Conservation (phyloP, 2,329 filamentous ascomycete genomes). For the Colletotrichum zoysiae region DNA sequence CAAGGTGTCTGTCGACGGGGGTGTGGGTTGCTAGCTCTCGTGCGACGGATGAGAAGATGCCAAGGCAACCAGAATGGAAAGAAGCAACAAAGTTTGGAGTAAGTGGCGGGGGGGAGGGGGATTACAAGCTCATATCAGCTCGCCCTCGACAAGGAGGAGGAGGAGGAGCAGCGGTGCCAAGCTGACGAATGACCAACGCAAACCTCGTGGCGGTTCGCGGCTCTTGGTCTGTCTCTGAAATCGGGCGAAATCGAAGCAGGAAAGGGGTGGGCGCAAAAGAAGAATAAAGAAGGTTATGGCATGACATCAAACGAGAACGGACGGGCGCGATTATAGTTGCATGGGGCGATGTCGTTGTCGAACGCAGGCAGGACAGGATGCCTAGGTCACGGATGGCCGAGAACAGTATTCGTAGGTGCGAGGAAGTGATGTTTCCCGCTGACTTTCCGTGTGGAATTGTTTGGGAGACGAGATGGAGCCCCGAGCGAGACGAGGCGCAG, state of each 20-base stretch:
- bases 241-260: not conserved
- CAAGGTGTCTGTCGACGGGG: not conserved
- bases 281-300: conserved; percentile 9
- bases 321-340: not conserved
- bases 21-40: not conserved
- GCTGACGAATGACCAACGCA: not conserved
- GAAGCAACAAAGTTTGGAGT: not conserved
- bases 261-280: not conserved
- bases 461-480: conserved; percentile 35
- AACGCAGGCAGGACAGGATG: not conserved
- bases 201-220: not conserved
- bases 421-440: not conserved
- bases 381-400: not conserved
- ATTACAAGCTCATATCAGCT: conserved; percentile 18
- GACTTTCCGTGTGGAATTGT: conserved; percentile 16
- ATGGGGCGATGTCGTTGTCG: not conserved
- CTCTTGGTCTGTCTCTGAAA: not conserved
- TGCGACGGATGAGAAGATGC: conserved; percentile 1
- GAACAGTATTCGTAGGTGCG: not conserved
- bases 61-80: not conserved
- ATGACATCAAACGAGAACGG: conserved; percentile 1
- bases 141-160: not conserved
- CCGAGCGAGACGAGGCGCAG: conserved; percentile 39
- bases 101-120: conserved; percentile 2
- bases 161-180: not conserved